Percentiles rank a stretch among this genome's conserved stretches.
phyloP scores from a whole-genome alignment of 805 yeast species.

The Sugiyamaella boreocaroliniensis region DNA sequence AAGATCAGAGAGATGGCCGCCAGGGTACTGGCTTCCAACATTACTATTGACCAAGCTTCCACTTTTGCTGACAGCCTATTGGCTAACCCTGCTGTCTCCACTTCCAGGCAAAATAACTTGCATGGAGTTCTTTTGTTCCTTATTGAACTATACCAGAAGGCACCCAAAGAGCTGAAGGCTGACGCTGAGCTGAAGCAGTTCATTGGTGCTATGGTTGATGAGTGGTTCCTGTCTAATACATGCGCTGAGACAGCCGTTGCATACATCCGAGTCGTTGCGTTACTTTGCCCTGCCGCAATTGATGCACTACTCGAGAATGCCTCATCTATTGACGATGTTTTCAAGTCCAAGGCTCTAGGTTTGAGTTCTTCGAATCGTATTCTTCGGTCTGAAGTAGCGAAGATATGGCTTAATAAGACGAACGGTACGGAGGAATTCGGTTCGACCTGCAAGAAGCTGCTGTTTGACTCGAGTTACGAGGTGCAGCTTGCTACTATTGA shows the following conservation, averaged over 20 bases:
- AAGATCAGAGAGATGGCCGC: conserved; percentile 86
- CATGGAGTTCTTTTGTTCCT: conserved; percentile 51
- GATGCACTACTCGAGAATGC: background rate
- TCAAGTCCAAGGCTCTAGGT: background rate
- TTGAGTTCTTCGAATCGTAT: conserved; percentile 14
- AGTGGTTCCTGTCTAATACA: conserved; percentile 14
- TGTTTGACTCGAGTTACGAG: conserved; percentile 20
- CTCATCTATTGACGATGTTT: background rate
- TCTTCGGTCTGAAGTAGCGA: conserved; percentile 15
- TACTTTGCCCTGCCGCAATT: background rate
- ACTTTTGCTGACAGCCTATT: conserved; percentile 29
- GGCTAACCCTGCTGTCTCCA: conserved; percentile 13
- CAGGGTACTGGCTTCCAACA: conserved; percentile 50
- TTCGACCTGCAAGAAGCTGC: background rate
- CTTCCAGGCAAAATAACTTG: conserved; percentile 36
- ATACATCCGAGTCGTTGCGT: conserved; percentile 12
- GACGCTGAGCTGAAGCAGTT: conserved; percentile 1
- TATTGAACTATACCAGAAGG: background rate
- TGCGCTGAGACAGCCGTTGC: conserved; percentile 21
- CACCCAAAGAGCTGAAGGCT: background rate
- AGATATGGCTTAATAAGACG: background rate
- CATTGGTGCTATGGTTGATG: conserved; percentile 7
- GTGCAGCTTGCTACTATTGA: conserved; percentile 17
- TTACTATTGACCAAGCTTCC: conserved; percentile 30
- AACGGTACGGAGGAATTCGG: background rate